Evolutionary conservation across 2,329 filamentous ascomycete genomes (phyloP), one percentile per base, ranked within the genome.

Genomic region (Ceratocystiopsis sp.): DNA sequence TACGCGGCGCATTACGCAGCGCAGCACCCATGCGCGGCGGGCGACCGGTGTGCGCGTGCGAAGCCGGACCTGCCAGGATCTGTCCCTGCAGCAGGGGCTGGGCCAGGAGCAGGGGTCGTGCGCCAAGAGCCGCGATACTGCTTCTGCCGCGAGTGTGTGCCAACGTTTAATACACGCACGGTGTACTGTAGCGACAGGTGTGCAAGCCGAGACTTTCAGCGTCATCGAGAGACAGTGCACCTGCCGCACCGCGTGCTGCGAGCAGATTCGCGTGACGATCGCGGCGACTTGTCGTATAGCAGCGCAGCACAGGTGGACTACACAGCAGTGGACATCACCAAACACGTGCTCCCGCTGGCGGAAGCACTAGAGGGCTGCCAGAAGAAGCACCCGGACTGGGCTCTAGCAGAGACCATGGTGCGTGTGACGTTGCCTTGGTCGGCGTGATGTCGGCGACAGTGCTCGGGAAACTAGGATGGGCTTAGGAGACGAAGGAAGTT

Each of bases 81-180:
- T 9, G 25, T 11, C 25, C 10, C 25, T 2, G 25, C 25, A 29
- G 25, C 25, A 29, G 25, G 25, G 35, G 6, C 15, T n/a, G 37
- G 5, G 17, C 41, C 37, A 6, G 44, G 42, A 11, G 15, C 41
- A 6, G 35, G 25, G 4, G 12, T 35, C 8, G 38, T 37, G 12
- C 45, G 42, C 11, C 38, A 45, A 17, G 45, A 45, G 34, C 43
- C 42, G 37, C 43, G 43, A 32, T 45, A 42, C 41, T 46, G 43
- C 39, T 55, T 60, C 48, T 61, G 59, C 52, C 52, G 46, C 18
- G 57, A 60, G 42, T 61, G 59, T 49, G 50, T 57, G 9, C 42
- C 48, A 17, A 42, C 50, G 15, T 52, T 56, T 29, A 54, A 54
- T 43, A 47, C 51, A 11, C 45, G 51, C 7, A 52, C 54, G 4